Base-by-base conservation (phyloP, 768 basidiomycete species). In the Hypholoma sublateritium region DNA sequence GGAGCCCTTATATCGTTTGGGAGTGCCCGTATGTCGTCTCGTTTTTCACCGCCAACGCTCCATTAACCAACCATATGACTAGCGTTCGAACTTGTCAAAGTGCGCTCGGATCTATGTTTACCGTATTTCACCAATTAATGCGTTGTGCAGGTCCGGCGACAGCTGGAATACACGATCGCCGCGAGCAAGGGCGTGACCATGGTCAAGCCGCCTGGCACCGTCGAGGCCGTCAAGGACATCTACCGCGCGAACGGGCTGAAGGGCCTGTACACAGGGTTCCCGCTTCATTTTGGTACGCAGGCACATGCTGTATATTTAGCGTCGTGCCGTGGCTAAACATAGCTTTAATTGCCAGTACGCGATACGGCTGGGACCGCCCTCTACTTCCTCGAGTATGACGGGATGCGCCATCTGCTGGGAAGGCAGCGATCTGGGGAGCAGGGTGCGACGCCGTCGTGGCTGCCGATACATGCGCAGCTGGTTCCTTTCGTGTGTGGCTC, bases 11-110 rank as follows among this genome's bases (percentile, higher is more conserved):
- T 97, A 54, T 93, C 91, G 19, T 85, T 94, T 65, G 87, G 87
- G 53, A 93, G 91, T 77, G 87, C 91, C 60, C 95, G 91, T 94
- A 70, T 74, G 90, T 89, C 36, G 53, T 53, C 45, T 50, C 39
- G 14, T 17, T 39, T 47, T 12, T 49, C 17, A 9, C 39, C 41
- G 49, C 47, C 46, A 24, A 16, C 25, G 32, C 50, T 55, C 44
- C 42, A 44, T 56, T 50, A 37, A 59, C n/a, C 17, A 32, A 24
- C 19, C 22, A 43, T 48, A 11, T 47, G 11, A 47, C 32, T 58
- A 80, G 91, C 95, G 46, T 98, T 98, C 66, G 95, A 98, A 72
- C 88, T 98, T 37, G 93, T 98, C 68, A 98, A 98, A 81, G 93
- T 94, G 57, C 58, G 72, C 34, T 22, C 4, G 6, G n/a, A 56